Conservation (phyloP, 2,329 filamentous ascomycete genomes). For the Camillea tinctor region DNA sequence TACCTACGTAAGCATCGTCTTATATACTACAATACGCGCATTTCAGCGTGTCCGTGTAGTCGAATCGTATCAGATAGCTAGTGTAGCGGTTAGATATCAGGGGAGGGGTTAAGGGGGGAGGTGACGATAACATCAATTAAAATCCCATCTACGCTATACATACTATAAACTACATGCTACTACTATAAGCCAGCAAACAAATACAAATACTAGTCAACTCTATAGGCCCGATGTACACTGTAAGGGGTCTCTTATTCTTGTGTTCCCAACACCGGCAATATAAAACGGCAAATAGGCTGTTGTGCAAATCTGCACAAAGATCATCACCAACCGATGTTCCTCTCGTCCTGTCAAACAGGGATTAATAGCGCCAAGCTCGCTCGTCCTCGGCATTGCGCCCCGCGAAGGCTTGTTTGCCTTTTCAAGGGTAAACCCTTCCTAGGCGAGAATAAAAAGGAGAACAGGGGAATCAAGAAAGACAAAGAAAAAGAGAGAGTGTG, state of each 20-base stretch:
- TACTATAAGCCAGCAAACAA: conserved; percentile 1
- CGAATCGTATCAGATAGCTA: not conserved
- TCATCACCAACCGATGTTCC: not conserved
- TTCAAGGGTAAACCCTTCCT: not conserved
- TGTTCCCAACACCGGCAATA: conserved; percentile 16
- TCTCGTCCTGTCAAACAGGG: conserved; percentile 6
- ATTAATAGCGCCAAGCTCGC: not conserved
- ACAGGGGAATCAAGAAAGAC: not conserved
- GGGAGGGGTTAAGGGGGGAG: too few species aligned
- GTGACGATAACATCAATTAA: not conserved
- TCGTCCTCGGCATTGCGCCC: not conserved
- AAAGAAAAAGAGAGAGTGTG: not conserved
- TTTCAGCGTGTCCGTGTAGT: not conserved
- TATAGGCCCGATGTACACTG: not conserved
- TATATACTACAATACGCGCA: not conserved
- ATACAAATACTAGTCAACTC: not conserved
- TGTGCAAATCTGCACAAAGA: conserved; percentile 13
- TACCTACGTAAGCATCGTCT: not conserved
- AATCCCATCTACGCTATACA: not conserved
- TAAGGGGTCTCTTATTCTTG: conserved; percentile 4
- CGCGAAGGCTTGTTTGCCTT: not conserved
- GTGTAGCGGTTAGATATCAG: not conserved
- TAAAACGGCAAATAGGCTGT: conserved; percentile 21
- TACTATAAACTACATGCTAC: too few species aligned
- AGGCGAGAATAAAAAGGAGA: not conserved